These are phyloP conservation scores for Pseudogymnoascus sp. DNA, from an alignment of 2,329 filamentous ascomycete species.

Conservation along the genomic window DNA sequence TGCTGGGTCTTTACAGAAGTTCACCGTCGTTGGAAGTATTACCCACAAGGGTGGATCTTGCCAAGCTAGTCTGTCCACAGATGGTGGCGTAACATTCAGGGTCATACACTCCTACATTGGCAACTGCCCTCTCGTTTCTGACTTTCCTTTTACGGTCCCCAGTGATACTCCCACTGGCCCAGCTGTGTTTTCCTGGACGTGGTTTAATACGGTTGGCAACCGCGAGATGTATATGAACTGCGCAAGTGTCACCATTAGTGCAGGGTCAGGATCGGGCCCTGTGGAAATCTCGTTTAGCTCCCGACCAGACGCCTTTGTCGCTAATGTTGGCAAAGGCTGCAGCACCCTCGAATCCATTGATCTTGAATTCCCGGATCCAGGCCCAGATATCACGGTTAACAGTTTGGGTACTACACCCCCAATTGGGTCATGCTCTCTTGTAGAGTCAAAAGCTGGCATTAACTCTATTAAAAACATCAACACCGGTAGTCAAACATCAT, in stretches of 20 bases:
- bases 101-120: slow-evolving; percentile 57
- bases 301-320: slow-evolving; percentile 52
- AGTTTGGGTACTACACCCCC: neutral
- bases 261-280: slow-evolving; percentile 14
- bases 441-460: neutral
- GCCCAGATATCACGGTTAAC: slow-evolving; percentile 30
- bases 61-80: slow-evolving; percentile 52
- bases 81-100: slow-evolving; percentile 48
- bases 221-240: slow-evolving; percentile 65
- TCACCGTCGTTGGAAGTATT: slow-evolving; percentile 43
- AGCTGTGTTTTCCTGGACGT: slow-evolving; percentile 39
- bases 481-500: neutral
- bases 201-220: slow-evolving; percentile 53
- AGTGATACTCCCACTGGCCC: slow-evolving; percentile 21
- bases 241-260: slow-evolving; percentile 46
- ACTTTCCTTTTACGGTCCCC: slow-evolving; percentile 21
- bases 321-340: slow-evolving; percentile 49
- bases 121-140: slow-evolving; percentile 44
- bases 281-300: slow-evolving; percentile 30
- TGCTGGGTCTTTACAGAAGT: slow-evolving; percentile 43
- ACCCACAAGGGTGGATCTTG: slow-evolving; percentile 51
- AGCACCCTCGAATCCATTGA: slow-evolving; percentile 41
- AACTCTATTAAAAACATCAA: neutral
- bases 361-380: slow-evolving; percentile 49
- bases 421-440: neutral